Conservation (phyloP, 208 protist genomes). For the Angomonas deanei region DNA sequence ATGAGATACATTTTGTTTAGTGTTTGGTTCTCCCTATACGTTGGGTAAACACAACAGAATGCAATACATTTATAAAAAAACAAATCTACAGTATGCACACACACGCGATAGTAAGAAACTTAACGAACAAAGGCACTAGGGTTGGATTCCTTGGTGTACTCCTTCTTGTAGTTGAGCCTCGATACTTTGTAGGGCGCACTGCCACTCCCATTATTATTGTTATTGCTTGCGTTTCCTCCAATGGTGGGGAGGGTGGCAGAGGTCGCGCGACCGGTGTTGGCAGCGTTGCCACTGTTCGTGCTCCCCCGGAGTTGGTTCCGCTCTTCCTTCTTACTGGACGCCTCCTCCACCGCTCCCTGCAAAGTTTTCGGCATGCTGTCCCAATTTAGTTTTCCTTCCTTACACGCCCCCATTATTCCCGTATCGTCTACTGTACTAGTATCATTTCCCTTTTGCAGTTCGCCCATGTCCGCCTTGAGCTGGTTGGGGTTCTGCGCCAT, state of each 20-base stretch:
- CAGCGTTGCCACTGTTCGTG: not conserved
- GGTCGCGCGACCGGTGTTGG: not conserved
- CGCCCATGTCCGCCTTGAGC: not conserved
- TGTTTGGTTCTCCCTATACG: too few species aligned
- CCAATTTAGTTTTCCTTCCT: conserved; percentile 52
- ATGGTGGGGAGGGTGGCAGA: not conserved
- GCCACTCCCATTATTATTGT: not conserved
- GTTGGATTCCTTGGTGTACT: conserved; percentile 5
- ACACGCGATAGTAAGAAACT: too few species aligned
- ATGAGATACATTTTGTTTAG: not conserved
- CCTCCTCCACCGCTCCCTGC: conserved; percentile 23
- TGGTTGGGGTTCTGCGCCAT: conserved; percentile 34
- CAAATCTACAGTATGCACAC: too few species aligned
- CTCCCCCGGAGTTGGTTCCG: not conserved
- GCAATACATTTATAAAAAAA: too few species aligned
- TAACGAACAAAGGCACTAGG: conserved; percentile 16
- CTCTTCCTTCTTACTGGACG: not conserved
- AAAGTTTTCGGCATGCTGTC: conserved; percentile 38
- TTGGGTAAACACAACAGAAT: too few species aligned
- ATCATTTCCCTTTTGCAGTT: not conserved
- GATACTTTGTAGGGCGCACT: conserved; percentile 12
- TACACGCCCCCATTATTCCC: conserved; percentile 32
- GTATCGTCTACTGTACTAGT: conserved; percentile 12
- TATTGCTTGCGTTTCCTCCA: not conserved
- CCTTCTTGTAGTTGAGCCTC: conserved; percentile 15